phyloP scores from a whole-genome alignment of 1,284 basidiomycete species.

The Meripilus lineatus region DNA sequence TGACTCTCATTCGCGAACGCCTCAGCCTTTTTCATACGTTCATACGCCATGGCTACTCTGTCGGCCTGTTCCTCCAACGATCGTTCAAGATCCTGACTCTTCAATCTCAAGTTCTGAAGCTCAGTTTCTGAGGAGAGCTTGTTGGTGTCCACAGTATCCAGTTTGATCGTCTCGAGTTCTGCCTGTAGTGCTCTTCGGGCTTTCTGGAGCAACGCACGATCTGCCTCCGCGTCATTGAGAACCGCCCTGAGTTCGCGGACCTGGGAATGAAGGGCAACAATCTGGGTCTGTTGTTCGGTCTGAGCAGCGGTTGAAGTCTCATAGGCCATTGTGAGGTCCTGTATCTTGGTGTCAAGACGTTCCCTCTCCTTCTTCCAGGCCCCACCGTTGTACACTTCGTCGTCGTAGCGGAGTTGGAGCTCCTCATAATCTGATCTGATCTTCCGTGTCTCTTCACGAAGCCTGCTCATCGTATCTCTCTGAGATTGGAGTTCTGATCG shows the following conservation, averaged over 20 bases:
- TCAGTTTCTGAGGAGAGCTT: constrained; percentile 72
- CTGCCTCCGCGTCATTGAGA: constrained; percentile 81
- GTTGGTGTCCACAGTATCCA: constrained; percentile 66
- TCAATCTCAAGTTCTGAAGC: constrained; percentile 66
- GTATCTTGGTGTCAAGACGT: constrained; percentile 77
- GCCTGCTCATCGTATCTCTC: constrained; percentile 65
- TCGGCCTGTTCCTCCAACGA: constrained; percentile 76
- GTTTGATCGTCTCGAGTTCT: constrained; percentile 74
- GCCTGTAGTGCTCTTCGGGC: constrained; percentile 78
- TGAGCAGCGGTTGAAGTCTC: constrained; percentile 71
- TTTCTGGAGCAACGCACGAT: constrained; percentile 74
- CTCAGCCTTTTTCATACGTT: constrained; percentile 80
- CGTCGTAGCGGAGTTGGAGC: constrained; percentile 69
- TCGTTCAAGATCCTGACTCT: constrained; percentile 79
- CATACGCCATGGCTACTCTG: constrained; percentile 64
- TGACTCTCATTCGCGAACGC: constrained; percentile 70
- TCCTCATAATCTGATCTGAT: constrained; percentile 75
- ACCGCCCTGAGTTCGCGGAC: constrained; percentile 77
- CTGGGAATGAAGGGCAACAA: constrained; percentile 78
- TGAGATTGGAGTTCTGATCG: constrained; percentile 66
- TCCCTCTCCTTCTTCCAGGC: constrained; percentile 87
- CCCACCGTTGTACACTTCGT: constrained; percentile 72
- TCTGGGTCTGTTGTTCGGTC: constrained; percentile 78
- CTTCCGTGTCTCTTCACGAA: constrained; percentile 78
- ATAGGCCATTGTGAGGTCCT: constrained; percentile 72